Percentiles rank a stretch among this genome's conserved stretches.
These are phyloP conservation scores for Fusarium goolgardi DNA, from an alignment of 2,329 filamentous ascomycete species.

Conservation along the genomic window DNA sequence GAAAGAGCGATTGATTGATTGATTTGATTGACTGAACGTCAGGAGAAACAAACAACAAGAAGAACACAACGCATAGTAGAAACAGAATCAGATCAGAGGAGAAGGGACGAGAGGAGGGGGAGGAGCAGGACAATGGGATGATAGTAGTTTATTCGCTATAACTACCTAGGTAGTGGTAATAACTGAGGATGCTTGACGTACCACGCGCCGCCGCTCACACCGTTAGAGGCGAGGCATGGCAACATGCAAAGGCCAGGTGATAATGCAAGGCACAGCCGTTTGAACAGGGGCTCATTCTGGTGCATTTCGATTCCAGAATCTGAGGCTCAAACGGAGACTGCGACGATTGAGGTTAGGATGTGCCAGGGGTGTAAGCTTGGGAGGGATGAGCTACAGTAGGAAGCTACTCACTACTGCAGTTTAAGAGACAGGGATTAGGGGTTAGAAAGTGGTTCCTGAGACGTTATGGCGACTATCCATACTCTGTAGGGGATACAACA, in stretches of 20 bases:
- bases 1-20: constrained; percentile 36
- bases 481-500: not conserved
- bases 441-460: constrained; percentile 22
- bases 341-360: constrained; percentile 40
- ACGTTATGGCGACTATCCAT: constrained; percentile 16
- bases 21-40: constrained; percentile 24
- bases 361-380: constrained; percentile 34
- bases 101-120: constrained; percentile 21
- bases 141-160: constrained; percentile 24
- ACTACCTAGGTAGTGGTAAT: not conserved
- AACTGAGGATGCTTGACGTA: constrained; percentile 3
- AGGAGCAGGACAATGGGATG: constrained; percentile 35
- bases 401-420: not conserved
- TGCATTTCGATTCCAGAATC: constrained; percentile 32
- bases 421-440: constrained; percentile 25
- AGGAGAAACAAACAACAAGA: constrained; percentile 21
- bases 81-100: constrained; percentile 27
- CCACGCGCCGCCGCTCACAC: constrained; percentile 17
- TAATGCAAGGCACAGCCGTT: constrained; percentile 9
- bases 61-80: constrained; percentile 20
- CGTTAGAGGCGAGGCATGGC: constrained; percentile 22
- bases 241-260: not conserved
- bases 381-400: no score
- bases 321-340: constrained; percentile 46
- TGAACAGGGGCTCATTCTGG: constrained; percentile 20